Base-by-base conservation (phyloP, 306 rosid species). In the Dicorynia guianensis region DNA sequence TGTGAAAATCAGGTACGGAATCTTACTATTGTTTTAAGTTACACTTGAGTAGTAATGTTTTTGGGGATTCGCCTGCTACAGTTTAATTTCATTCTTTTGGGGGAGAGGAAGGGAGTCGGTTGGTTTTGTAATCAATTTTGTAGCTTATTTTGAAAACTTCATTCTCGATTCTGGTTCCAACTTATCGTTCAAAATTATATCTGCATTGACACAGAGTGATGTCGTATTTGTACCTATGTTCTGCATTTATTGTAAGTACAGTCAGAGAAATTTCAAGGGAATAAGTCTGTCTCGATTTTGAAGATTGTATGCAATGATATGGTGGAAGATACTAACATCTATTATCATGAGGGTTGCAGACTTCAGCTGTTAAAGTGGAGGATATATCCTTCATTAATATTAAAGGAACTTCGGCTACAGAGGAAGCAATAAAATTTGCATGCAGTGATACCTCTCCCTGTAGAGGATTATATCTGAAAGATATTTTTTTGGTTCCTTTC, bases 1-100 rank as follows among this genome's bases (percentile, higher is more conserved):
- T 94, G 98, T 76, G 34, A 71, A 17, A 94, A 94, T 78, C 89
- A 94, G 96, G 98, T 94, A 85, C 42, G 54, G 2, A 66, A 17
- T 63, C 62, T 46, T 47, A 12, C 5, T 36, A 46, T 2, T 1
- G 33, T 52, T 80, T 64, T 54, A 8, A 25, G 13, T 12, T 15
- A 33, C 33, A 10, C 52, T 13, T 13, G 7, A 40, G 15, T 79
- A 4, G 25, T 19, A 11, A 3, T 12, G 5, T 36, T 58, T 72
- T 34, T n/a, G 33, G 63, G 69, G 1, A 7, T 8, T 38, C 10
- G 36, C 10, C 35, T 15, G 19, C 19, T 72, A 44, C 81, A 44
- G 50, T 58, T 68, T 20, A 33, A 36, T 60, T 6, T n/a, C 13
- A 33, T 52, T 17, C 11, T 40, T 14, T 44, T 66, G 25, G 20